These are phyloP conservation scores for Chenopodium quinoa DNA, from an alignment of 148 eudicot genomes.

Conservation along the genomic window DNA sequence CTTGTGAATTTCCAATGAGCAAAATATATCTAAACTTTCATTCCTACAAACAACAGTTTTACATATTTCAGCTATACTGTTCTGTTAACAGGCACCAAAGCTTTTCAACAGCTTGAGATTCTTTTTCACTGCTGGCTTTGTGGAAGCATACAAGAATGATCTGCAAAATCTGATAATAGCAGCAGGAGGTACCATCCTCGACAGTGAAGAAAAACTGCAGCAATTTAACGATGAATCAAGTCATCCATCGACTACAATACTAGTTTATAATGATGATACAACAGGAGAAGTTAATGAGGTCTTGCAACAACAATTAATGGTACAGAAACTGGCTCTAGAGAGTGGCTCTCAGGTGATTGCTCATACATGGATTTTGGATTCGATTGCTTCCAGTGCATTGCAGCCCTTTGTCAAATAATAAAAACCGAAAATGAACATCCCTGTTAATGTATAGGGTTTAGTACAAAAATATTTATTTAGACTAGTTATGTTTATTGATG, in stretches of 20 bases:
- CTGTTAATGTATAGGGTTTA: slow-evolving; percentile 5
- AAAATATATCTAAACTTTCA: neutral
- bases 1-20: too few relatives aligned
- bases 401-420: slow-evolving; percentile 28
- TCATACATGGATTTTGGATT: slow-evolving; percentile 83
- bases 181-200: slow-evolving; percentile 66
- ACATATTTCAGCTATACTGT: neutral
- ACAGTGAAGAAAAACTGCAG: slow-evolving; percentile 40
- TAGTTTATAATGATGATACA: slow-evolving; percentile 55
- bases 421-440: neutral
- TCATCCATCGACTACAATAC: slow-evolving; percentile 22
- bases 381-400: slow-evolving; percentile 64
- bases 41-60: neutral
- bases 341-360: slow-evolving; percentile 43
- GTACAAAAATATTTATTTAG: neutral
- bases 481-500: neutral
- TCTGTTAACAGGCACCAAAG: slow-evolving; percentile 55
- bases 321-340: slow-evolving; percentile 44
- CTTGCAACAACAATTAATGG: slow-evolving; percentile 36
- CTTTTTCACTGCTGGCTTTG: slow-evolving; percentile 60
- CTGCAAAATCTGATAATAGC: slow-evolving; percentile 51
- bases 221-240: slow-evolving; percentile 17
- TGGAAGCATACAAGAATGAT: slow-evolving; percentile 50
- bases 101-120: slow-evolving; percentile 64
- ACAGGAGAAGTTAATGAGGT: slow-evolving; percentile 2